Base-by-base conservation (phyloP, 169 alveolate genomes). In the Plasmodium reichenowi region DNA sequence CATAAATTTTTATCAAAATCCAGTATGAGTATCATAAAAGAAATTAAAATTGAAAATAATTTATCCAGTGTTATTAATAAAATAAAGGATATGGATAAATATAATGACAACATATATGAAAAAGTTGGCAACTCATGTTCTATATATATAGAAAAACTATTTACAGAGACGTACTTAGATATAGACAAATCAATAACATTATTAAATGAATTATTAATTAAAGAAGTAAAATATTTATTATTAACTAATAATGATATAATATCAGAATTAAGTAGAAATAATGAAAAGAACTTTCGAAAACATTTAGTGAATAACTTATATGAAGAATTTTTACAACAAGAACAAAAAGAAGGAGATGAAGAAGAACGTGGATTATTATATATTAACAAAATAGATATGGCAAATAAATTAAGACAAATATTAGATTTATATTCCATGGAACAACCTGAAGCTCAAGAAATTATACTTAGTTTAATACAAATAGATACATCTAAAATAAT, bases 241-340 rank as follows among this genome's bases (percentile, higher is more conserved):
- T 32, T 68, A 22, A 67, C 72, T n/a, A 83, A 83, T 6, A 67
- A 48, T 63, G 68, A 67, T 15, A 12, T 56, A 10, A 63, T 83
- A 48, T 52, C 91, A 68, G 74, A 83, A 22, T 24, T 10, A 54
- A 72, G 62, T 20, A 52, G 70, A 67, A 26, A 24, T n/a, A 70
- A 68, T 15, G 91, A 83, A 70, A 73, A 67, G 59, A 15, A 54
- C 13, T 83, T 83, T 68, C 68, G 58, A 68, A 83, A 70, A 58
- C 13, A 43, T 47, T 52, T 83, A 68, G 73, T 83, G 32, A 83
- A 83, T 29, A 83, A 83, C 20, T 83, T 83, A 62, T 83, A 83
- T 83, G 91, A 83, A 12, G 91, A 83, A 83, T 83, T 83, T 83
- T 68, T 83, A 83, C 91, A 83, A 26, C 80, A 83, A 68, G 91